Percentiles rank a stretch among this genome's conserved stretches.
Conservation (phyloP, 2,329 filamentous ascomycete genomes). For the Alternaria gansuensis region DNA sequence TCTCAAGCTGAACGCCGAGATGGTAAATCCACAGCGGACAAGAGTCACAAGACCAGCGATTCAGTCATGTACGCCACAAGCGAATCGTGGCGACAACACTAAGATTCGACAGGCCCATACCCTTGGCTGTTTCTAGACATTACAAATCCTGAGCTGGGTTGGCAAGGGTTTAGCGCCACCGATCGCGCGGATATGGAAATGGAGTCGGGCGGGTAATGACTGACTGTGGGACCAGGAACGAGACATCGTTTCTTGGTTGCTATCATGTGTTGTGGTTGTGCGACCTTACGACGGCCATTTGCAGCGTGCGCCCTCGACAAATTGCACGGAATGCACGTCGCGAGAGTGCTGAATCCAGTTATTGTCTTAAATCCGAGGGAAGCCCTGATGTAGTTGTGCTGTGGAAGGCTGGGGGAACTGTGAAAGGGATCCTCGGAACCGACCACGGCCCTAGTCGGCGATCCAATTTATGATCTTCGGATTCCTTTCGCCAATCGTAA, state of each 20-base stretch:
- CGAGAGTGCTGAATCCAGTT: neutral
- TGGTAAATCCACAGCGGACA: neutral
- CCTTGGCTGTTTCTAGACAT: slow-evolving; percentile 23
- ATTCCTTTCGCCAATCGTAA: slow-evolving; percentile 36
- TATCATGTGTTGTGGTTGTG: slow-evolving; percentile 5
- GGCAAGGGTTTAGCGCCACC: slow-evolving; percentile 16
- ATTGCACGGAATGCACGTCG: neutral
- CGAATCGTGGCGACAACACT: slow-evolving; percentile 6
- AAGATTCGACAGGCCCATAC: slow-evolving; percentile 19
- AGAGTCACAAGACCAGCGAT: slow-evolving; percentile 16
- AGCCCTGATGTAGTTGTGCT: neutral
- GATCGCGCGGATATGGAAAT: slow-evolving; percentile 11
- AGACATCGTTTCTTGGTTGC: neutral
- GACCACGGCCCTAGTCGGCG: slow-evolving; percentile 20
- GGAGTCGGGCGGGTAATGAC: slow-evolving; percentile 9
- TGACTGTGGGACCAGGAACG: slow-evolving; percentile 4
- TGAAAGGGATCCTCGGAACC: slow-evolving; percentile 12
- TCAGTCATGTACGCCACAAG: slow-evolving; percentile 15
- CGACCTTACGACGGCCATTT: neutral
- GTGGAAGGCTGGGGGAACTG: slow-evolving; percentile 14
- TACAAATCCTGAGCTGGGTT: slow-evolving; percentile 10
- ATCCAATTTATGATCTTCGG: slow-evolving; percentile 24
- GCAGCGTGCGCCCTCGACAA: neutral
- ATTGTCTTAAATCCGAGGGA: neutral
- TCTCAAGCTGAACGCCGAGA: slow-evolving; percentile 9